Base-by-base conservation (phyloP, 2,329 filamentous ascomycete species). In the Pseudogymnoascus sp. region DNA sequence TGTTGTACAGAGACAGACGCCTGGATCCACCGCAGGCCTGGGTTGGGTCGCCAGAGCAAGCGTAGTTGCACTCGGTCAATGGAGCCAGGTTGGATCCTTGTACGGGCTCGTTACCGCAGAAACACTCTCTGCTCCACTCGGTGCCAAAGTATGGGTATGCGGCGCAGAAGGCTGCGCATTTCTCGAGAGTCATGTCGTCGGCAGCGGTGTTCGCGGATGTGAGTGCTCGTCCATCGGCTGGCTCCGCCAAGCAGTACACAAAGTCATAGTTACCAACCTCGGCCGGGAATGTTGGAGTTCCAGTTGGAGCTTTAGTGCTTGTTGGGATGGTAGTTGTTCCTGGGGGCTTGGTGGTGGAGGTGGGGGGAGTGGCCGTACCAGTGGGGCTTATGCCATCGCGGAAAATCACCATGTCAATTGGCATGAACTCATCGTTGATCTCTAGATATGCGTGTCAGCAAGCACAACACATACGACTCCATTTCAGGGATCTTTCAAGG, bases 121-220 rank as follows among this genome's bases (percentile, higher is more conserved):
- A 50, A 47, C 69, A 71, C 63, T 71, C 68, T 44, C 64, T 61
- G 9, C 67, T 65, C 61, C 68, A 71, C 58, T 71, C 66, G 15
- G 66, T 66, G 17, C 69, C 69, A 35, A 70, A 71, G 59, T 70
- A 70, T 13, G 61, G 66, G 50, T 63, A 69, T 10, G 62, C 67
- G 10, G 65, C 50, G 41, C 69, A 71, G 24, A 63, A 65, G 4
- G 64, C 36, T 10, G 65, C 66, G 31, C 69, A 71, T 26, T 29
- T 50, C 33, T 68, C 68, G 10, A 24, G 29, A 7, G 59, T 50
- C 40, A 50, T 60, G 40, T 41, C 59, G 15, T 41, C 59, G 4
- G 37, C 33, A 10, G 35, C 37, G 2, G 57, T 59, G 15, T 11
- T 15, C 2, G 36, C 36, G n/a, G 44, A 31, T 17, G 15, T 60